Evolutionary conservation across 352 stramenopile species (phyloP), one percentile per base, ranked within the genome.

Genomic region (Phytophthora uliginosa): DNA sequence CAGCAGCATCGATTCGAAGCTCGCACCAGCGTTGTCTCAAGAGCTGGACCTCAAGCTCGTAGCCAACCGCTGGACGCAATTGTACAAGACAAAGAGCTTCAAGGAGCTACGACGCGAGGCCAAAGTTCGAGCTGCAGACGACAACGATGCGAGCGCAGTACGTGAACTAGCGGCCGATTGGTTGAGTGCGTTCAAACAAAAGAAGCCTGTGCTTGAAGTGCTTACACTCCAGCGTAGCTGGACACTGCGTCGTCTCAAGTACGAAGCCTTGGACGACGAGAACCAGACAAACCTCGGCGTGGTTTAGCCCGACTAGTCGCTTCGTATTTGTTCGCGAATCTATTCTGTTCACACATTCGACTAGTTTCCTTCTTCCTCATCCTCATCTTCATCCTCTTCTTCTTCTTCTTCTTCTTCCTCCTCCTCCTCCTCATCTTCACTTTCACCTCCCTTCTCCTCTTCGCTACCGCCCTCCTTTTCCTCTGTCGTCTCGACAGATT

Each of bases 1-100:
- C 20, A 42, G n/a, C 15, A 28, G 12, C 17, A 22, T 31, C 6
- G 54, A 66, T 9, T 53, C 36, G 1, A 57, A 24, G 5, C 20
- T 73, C 7, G 0, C 36, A 18, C 22, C 15, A 36, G 59, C 3
- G 45, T 52, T 89, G 26, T 15, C 57, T 7, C 59, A 78, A 20
- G 34, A 75, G 7, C 28, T 93, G 8, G 56, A 84, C 31, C 34
- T 81, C 17, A 92, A 93, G 63, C 45, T 76, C 5, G 7, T 82
- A 1, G 66, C 76, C 2, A 93, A 92, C 63, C 76, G 60, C 34
- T 93, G 84, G 82, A 83, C 86, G 22, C 66, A 82, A 38, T 36
- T 89, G 17, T 93, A 88, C 50, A 76, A 68, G 36, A 47, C 55
- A 22, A 88, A 85, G 33, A 60, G 54, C 12, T 83, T 81, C 45